Evolutionary conservation across 2,329 filamentous ascomycete species (phyloP).

Genomic region (Ophiostoma himal-ulmi): DNA sequence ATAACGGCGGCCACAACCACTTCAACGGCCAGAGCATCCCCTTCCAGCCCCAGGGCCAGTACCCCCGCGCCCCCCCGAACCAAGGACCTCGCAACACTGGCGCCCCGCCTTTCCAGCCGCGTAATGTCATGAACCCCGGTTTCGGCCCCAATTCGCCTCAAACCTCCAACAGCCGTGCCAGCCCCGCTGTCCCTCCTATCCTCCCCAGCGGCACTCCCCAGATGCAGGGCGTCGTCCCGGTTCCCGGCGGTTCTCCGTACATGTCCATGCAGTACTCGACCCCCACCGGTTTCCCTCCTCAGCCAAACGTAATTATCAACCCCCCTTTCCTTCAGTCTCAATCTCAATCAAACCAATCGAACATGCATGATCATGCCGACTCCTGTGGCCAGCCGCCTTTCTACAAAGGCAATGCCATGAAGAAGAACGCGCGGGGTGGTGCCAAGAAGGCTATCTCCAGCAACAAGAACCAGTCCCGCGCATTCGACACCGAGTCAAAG

Average conservation of each 20-base stretch:
- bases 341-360: not conserved
- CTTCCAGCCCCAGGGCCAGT: conserved; percentile 37
- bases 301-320: conserved; percentile 25
- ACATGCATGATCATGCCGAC: not conserved
- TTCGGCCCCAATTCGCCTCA: conserved; percentile 57
- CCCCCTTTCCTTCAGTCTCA: conserved; percentile 13
- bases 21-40: conserved; percentile 44
- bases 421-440: conserved; percentile 43
- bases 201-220: conserved; percentile 58
- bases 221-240: conserved; percentile 59
- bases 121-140: conserved; percentile 38
- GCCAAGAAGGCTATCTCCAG: conserved; percentile 38
- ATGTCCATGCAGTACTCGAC: conserved; percentile 16
- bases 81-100: conserved; percentile 46
- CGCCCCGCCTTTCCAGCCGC: conserved; percentile 41
- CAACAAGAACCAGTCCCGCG: conserved; percentile 35
- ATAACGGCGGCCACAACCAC: conserved; percentile 35
- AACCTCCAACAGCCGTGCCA: conserved; percentile 47
- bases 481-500: conserved; percentile 34
- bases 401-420: conserved; percentile 38
- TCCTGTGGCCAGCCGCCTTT: not conserved
- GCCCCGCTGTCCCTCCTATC: conserved; percentile 61
- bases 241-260: conserved; percentile 38
- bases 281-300: conserved; percentile 23
- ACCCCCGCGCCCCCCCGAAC: conserved; percentile 37